phyloP scores from a whole-genome alignment of 352 stramenopile species.

The Phytophthora cryptogea region DNA sequence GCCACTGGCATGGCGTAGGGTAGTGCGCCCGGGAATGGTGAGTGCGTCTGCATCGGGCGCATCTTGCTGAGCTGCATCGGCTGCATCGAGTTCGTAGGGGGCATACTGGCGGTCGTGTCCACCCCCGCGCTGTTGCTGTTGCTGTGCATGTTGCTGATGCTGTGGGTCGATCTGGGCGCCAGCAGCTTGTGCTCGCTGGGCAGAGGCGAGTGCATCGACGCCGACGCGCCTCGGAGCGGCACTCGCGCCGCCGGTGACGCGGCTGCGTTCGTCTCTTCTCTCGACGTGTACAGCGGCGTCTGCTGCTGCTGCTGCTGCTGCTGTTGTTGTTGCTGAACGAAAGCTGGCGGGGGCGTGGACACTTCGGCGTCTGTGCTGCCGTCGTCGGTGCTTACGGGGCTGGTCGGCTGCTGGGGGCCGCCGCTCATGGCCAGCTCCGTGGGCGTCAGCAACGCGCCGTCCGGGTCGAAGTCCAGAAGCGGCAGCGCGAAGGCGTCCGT shows the following conservation, averaged over 20 bases:
- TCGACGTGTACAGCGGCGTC: neutral
- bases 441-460: slow-evolving; percentile 29
- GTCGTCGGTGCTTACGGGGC: slow-evolving; percentile 48
- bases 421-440: slow-evolving; percentile 22
- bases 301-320: neutral
- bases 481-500: slow-evolving; percentile 33
- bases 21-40: slow-evolving; percentile 33
- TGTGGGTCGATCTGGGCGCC: slow-evolving; percentile 4
- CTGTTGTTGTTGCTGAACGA: slow-evolving; percentile 32
- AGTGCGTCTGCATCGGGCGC: slow-evolving; percentile 1
- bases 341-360: slow-evolving; percentile 48
- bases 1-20: slow-evolving; percentile 70
- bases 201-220: slow-evolving; percentile 23
- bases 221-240: slow-evolving; percentile 11
- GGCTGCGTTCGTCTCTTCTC: slow-evolving; percentile 8
- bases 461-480: slow-evolving; percentile 50
- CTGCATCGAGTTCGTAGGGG: slow-evolving; percentile 1
- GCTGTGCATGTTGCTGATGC: slow-evolving; percentile 3
- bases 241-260: slow-evolving; percentile 26
- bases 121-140: slow-evolving; percentile 1
- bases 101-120: neutral
- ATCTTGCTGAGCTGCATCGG: slow-evolving; percentile 13
- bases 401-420: slow-evolving; percentile 28
- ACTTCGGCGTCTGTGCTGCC: slow-evolving; percentile 54
- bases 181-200: slow-evolving; percentile 32